Conservation (phyloP, 495 filamentous ascomycete genomes). For the Pyrenula massariospora region DNA sequence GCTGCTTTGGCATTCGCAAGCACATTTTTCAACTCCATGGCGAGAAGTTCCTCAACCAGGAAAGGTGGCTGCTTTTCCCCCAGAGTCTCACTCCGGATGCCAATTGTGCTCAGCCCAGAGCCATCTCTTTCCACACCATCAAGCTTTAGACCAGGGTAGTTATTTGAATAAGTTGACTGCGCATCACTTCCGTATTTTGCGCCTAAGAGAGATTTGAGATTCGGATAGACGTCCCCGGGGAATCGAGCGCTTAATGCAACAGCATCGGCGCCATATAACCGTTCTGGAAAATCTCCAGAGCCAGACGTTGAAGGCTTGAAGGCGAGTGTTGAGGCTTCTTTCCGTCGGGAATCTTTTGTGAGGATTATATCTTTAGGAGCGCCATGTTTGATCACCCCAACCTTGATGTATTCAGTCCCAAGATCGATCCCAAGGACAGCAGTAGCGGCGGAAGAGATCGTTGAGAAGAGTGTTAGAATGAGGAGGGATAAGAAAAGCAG, state of each 20-base stretch:
- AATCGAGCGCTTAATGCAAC: constrained; percentile 77
- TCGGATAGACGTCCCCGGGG: constrained; percentile 85
- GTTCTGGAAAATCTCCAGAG: constrained; percentile 65
- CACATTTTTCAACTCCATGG: constrained; percentile 90
- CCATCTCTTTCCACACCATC: constrained; percentile 36
- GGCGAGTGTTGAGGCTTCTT: constrained; percentile 81
- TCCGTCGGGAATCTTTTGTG: constrained; percentile 96
- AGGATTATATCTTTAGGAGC: constrained; percentile 97
- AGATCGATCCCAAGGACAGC: constrained; percentile 88
- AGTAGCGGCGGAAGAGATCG: constrained; percentile 49
- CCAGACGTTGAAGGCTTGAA: constrained; percentile 70
- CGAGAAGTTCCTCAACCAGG: constrained; percentile 83
- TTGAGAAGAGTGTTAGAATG: constrained; percentile 33
- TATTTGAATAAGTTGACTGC: constrained; percentile 52
- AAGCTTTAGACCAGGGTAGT: constrained; percentile 53
- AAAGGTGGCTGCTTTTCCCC: constrained; percentile 56
- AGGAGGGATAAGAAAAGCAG: constrained; percentile 26
- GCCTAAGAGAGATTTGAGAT: constrained; percentile 79
- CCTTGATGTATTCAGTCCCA: constrained; percentile 96
- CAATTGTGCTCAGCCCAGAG: constrained; percentile 50
- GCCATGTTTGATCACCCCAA: constrained; percentile 89
- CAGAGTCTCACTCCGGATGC: constrained; percentile 66
- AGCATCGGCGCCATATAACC: constrained; percentile 85
- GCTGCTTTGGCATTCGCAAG: constrained; percentile 74
- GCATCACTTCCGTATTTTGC: constrained; percentile 46